Conservation (phyloP, 306 rosid genomes). For the Fragaria nilgerrensis region DNA sequence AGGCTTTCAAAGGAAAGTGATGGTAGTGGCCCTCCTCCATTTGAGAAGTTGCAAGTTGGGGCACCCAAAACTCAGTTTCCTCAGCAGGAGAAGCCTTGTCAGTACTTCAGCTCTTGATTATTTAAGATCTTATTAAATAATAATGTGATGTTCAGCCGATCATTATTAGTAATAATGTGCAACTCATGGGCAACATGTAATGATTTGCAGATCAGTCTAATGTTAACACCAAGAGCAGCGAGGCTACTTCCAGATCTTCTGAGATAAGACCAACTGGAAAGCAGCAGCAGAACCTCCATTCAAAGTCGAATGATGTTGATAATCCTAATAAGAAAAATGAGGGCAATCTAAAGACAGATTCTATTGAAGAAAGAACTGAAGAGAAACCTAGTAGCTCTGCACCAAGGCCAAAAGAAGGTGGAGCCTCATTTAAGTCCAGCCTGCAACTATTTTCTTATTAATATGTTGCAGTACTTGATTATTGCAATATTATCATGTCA, state of each 20-base stretch:
- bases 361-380: constrained; percentile 43
- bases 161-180: not conserved
- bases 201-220: constrained; percentile 41
- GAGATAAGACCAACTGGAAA: constrained; percentile 34
- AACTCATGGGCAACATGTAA: constrained; percentile 5
- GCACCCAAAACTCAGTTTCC: constrained; percentile 39
- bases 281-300: constrained; percentile 35
- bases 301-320: constrained; percentile 28
- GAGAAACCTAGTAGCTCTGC: constrained; percentile 74
- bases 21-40: constrained; percentile 78
- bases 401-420: constrained; percentile 92
- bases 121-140: not conserved
- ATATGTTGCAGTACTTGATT: not conserved
- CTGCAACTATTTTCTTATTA: not conserved
- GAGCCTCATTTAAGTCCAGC: constrained; percentile 10
- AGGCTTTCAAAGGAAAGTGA: constrained; percentile 56
- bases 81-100: constrained; percentile 30
- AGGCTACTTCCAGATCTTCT: constrained; percentile 32
- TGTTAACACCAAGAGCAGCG: constrained; percentile 35
- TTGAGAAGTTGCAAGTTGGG: constrained; percentile 89
- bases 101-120: constrained; percentile 1
- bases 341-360: constrained; percentile 26
- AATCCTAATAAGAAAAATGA: constrained; percentile 12
- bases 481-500: not conserved
- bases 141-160: not conserved